phyloP scores from a whole-genome alignment of 805 yeast species.

The Nakazawaea holstii region DNA sequence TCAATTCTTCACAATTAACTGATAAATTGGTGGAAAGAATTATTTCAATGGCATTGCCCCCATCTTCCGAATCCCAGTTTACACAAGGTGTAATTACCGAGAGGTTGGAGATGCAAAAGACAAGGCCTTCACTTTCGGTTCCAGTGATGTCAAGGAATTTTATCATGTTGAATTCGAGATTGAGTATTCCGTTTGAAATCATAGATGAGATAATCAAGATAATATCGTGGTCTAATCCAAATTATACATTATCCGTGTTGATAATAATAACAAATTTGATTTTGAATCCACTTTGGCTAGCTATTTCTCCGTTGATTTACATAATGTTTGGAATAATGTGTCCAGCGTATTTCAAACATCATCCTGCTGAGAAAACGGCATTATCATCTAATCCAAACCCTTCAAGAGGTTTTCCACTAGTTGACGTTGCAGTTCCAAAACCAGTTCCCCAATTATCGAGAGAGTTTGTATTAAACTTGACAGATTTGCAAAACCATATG shows the following conservation, averaged over 20 bases:
- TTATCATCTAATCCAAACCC: slow-evolving; percentile 35
- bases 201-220: slow-evolving; percentile 53
- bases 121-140: slow-evolving; percentile 65
- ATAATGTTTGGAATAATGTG: slow-evolving; percentile 52
- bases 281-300: slow-evolving; percentile 53
- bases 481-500: slow-evolving; percentile 83
- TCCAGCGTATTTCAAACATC: slow-evolving; percentile 58
- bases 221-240: slow-evolving; percentile 60
- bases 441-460: slow-evolving; percentile 77
- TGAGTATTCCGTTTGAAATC: slow-evolving; percentile 54
- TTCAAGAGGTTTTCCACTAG: slow-evolving; percentile 46
- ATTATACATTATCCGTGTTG: slow-evolving; percentile 54
- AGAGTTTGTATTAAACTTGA: slow-evolving; percentile 71
- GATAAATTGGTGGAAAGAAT: slow-evolving; percentile 72
- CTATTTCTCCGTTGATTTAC: slow-evolving; percentile 50
- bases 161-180: slow-evolving; percentile 54
- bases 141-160: slow-evolving; percentile 66
- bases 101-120: slow-evolving; percentile 54
- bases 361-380: slow-evolving; percentile 50
- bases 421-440: slow-evolving; percentile 46
- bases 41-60: slow-evolving; percentile 67
- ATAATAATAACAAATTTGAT: slow-evolving; percentile 37
- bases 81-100: slow-evolving; percentile 35
- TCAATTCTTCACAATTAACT: slow-evolving; percentile 35
- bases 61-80: slow-evolving; percentile 43